These are phyloP conservation scores for Lodderomyces metapsilosis DNA, from an alignment of 1,139 yeast genomes.

Conservation along the genomic window DNA sequence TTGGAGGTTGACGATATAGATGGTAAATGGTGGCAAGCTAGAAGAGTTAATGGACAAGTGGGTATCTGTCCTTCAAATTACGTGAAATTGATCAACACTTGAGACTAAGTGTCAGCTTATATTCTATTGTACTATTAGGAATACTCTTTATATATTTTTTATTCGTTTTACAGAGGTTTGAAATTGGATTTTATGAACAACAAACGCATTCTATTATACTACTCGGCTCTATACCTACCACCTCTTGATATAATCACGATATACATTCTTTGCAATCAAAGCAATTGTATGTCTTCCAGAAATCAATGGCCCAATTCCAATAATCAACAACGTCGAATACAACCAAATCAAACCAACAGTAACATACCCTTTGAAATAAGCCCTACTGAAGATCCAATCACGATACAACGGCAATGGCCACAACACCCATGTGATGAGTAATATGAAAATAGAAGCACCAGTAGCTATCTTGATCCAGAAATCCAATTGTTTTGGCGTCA, in stretches of 20 bases:
- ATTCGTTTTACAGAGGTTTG: not conserved
- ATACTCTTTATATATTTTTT: not conserved
- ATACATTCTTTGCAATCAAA: constrained; percentile 23
- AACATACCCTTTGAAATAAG: constrained; percentile 43
- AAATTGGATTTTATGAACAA: not conserved
- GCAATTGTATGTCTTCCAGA: constrained; percentile 32
- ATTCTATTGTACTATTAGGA: not conserved
- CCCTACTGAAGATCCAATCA: constrained; percentile 37
- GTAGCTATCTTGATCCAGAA: constrained; percentile 29
- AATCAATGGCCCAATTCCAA: constrained; percentile 38
- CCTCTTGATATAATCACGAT: constrained; percentile 17
- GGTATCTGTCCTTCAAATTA: constrained; percentile 98
- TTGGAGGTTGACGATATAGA: constrained; percentile 89
- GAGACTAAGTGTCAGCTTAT: too few relatives aligned
- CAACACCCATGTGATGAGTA: constrained; percentile 36
- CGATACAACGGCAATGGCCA: constrained; percentile 51
- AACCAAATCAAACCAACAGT: constrained; percentile 40
- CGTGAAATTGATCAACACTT: constrained; percentile 60
- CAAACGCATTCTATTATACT: not conserved
- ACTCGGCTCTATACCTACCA: not conserved
- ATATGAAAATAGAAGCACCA: constrained; percentile 24
- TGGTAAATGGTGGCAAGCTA: constrained; percentile 99
- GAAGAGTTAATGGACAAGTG: constrained; percentile 83
- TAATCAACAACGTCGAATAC: constrained; percentile 27
- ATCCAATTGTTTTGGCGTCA: constrained; percentile 15